These are phyloP conservation scores for Neurospora crassa DNA, from an alignment of 2,329 filamentous ascomycete genomes.

Conservation along the genomic window DNA sequence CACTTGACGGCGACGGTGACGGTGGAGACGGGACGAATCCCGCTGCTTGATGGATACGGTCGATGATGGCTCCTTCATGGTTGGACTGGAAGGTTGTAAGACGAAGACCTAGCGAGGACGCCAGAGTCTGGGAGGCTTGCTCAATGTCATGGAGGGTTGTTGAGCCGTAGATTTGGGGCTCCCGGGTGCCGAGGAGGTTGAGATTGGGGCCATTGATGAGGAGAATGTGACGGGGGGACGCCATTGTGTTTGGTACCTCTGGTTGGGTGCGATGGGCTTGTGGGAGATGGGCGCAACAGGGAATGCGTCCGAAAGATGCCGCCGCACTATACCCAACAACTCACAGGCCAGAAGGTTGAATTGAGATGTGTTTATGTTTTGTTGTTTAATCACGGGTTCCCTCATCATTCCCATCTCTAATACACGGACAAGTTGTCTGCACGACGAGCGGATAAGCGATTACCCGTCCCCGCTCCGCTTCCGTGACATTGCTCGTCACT, in stretches of 20 bases:
- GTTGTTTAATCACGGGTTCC: neutral
- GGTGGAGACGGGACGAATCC: conserved; percentile 17
- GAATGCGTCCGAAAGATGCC: neutral
- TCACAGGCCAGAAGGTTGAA: neutral
- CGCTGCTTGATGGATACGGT: conserved; percentile 61
- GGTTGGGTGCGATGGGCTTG: neutral
- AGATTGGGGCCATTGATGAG: conserved; percentile 78
- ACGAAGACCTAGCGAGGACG: conserved; percentile 32
- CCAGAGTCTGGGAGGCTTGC: conserved; percentile 36
- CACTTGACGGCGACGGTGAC: neutral
- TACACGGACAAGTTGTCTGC: neutral
- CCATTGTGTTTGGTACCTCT: conserved; percentile 18
- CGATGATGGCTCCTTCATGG: conserved; percentile 65
- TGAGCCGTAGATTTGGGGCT: conserved; percentile 63
- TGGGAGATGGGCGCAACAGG: neutral
- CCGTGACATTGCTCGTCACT: neutral
- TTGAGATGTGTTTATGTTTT: neutral
- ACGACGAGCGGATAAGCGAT: neutral
- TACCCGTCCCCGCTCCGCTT: neutral
- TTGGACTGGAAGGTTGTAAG: conserved; percentile 64
- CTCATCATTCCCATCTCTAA: neutral
- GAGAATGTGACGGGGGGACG: conserved; percentile 40
- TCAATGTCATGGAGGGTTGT: conserved; percentile 58
- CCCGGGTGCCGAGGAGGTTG: conserved; percentile 66
- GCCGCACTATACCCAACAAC: neutral